Base-by-base conservation (phyloP, 2,329 filamentous ascomycete genomes). In the Cercospora sp. region DNA sequence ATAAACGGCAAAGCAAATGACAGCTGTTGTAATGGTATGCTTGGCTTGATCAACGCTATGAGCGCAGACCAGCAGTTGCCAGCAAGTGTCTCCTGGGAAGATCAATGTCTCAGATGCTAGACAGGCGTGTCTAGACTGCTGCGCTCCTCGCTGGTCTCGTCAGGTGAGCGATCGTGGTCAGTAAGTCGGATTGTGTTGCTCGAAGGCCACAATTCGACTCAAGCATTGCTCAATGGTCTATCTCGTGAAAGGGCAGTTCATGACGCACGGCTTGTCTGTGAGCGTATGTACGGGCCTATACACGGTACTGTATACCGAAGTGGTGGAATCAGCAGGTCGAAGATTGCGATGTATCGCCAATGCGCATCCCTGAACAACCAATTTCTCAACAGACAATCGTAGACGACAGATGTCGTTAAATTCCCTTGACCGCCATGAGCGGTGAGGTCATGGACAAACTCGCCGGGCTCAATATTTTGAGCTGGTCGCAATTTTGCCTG, bases 31-130 rank as follows among this genome's bases (percentile, higher is more conserved):
- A 26, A 26, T 18, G 18, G 8, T 20, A 48, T 48, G 42, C 48
- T 20, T 36, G 55, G 28, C 55, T 9, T 28, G 28, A 33, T 33
- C 10, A n/a, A 33, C 55, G 28, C 28, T 31, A 12, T 33, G 55
- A 58, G 55, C 28, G 28, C 55, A 36, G 55, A 36, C 55, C 55
- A 58, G 31, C 55, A 23, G 55, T 58, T 58, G 26, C 55, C 30
- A 28, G 18, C 10, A 28, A 28, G 48, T 16, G 30, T 12, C 28
- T n/a, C 16, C 23, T 26, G 23, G 4, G 2, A 26, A 26, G 16
- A 59, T 36, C 55, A 33, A 3, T 36, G 55, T 59, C 28, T 59
- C 55, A 10, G 10, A 30, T 18, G n/a, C 16, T 12, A 16, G 2
- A 31, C 7, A 23, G 30, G 12, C 5, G 55, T 36, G 30, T 20